Evolutionary conservation across 352 stramenopile species (phyloP), one percentile per base, ranked within the genome.

Genomic region (Globisporangium echinulatum): DNA sequence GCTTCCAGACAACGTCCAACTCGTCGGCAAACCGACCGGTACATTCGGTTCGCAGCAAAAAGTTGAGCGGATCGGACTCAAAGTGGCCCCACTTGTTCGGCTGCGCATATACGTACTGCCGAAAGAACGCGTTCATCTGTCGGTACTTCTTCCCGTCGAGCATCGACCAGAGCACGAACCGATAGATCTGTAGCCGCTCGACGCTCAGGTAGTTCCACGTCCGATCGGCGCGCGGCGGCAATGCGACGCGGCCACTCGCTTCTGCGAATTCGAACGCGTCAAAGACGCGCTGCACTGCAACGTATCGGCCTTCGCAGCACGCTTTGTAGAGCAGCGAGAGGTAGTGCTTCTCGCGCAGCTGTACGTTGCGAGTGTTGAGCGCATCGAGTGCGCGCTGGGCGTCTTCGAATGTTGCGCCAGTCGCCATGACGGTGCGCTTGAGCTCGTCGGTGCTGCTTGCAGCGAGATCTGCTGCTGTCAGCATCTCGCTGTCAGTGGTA

Each of bases 281-380:
- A 43, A 87, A 90, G 19, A 70, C 61, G 17, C 39, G 25, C 58
- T 61, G 64, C n/a, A 85, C 70, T 7, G 63, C 54, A 38, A 63
- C 61, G 40, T 68, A 74, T 7, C 52, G 58, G 7, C 67, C 58
- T 58, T 79, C 77, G 13, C 72, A 59, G 37, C 62, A 77, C 8
- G 80, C 77, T 51, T 90, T 90, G 66, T 85, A 82, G 47, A 88
- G 54, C n/a, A 90, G 65, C 56, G 74, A 74, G 17, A 84, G 59
- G 63, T 82, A 88, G 43, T 75, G 51, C 59, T 62, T 60, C 58
- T 83, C 72, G 0, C 56, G 38, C n/a, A 86, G 56, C 48, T 53
- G 68, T 7, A 65, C 2, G 5, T 53, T 43, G 13, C 64, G 66
- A 0, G 43, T 49, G 8, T 59, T 59, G 6, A 74, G 64, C 43